Evolutionary conservation across 805 yeast species (phyloP), one percentile per base, ranked within the genome.

Genomic region (Lipomyces oligophaga): DNA sequence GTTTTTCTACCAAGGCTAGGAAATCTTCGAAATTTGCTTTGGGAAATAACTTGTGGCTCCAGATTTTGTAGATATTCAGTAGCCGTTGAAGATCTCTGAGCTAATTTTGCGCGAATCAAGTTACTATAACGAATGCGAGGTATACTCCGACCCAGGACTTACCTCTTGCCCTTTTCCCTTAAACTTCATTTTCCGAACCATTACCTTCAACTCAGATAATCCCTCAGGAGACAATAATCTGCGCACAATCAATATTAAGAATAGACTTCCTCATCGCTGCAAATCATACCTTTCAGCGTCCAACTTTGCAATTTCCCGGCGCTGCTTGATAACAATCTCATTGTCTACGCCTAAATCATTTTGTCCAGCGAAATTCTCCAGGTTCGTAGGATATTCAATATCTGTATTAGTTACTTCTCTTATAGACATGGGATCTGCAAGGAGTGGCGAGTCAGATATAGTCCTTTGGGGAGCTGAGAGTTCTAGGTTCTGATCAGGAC

Each of bases 11-110:
- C 55, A 82, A 64, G 20, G 72, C 69, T 1, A 83, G 66, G 58
- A 88, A 80, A 62, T 85, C 94, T 38, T 70, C 69, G 55, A 88
- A 85, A 52, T 77, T 80, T 13, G 93, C 86, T 67, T 83, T 84
- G 3, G 96, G 95, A 60, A 75, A 86, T 31, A 87, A 58, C 19
- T 74, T 69, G 62, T 84, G 90, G 0, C 83, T 87, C 89, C 90
- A 84, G 27, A 80, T 58, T 63, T 83, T 87, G 62, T 82, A 84
- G 30, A 75, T 69, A 25, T 72, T 72, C 5, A 83, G 62, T 5
- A 84, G 61, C 27, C 70, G 65, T 7, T 71, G 63, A 43, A 79
- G 61, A 61, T 79, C 80, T 27, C 73, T 67, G 45, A 66, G 67
- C 57, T 52, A 25, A 5, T 6, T 1, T 5, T 16, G 24, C 26